Evolutionary conservation across 1,139 yeast genomes (phyloP), one percentile per base, ranked within the genome.

Genomic region (Hansenula anomala): DNA sequence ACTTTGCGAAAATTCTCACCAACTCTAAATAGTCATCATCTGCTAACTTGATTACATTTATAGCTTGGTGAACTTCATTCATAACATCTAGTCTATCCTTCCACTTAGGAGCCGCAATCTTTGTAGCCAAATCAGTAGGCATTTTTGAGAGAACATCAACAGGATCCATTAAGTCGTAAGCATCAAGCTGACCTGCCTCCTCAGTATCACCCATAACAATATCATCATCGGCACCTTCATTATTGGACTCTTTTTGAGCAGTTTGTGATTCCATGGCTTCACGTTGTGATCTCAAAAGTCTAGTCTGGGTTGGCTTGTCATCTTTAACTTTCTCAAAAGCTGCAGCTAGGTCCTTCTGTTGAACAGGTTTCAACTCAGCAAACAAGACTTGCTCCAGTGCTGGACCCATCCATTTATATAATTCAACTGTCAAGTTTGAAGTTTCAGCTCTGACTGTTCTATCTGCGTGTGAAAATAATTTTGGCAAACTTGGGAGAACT

Each of bases 1-100:
- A 77, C 48, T 79, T 83, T n/a, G 83, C 77, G 49, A 88, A 69
- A 2, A 71, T 59, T 42, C 80, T 66, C 17, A 82, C 63, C 13
- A 90, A 59, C 3, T 74, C 80, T 6, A 73, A 52, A 56, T 82
- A 89, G 56, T 90, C 96, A n/a, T 76, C 80, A 41, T 78, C 75
- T 19, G 71, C 65, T 37, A 78, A 59, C 44, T 70, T 74, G 31
- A 78, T 64, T 4, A 66, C 71, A 35, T 65, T 63, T 33, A 88
- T 66, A 11, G 69, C 63, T 6, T 69, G 69, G 23, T 68, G 63
- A 2, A 83, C 74, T 48, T 81, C 89, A 39, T 88, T 95, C 44
- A 94, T 67, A 0, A 75, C 89, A 48, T 86, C 97, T 42, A 86
- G 89, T 48, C 98, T 73, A 41, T 89, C 97, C 56, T 90, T 89